Percentiles rank a stretch among this genome's conserved stretches.
phyloP scores from a whole-genome alignment of 1,284 basidiomycete species.

The Porodaedalea pini region DNA sequence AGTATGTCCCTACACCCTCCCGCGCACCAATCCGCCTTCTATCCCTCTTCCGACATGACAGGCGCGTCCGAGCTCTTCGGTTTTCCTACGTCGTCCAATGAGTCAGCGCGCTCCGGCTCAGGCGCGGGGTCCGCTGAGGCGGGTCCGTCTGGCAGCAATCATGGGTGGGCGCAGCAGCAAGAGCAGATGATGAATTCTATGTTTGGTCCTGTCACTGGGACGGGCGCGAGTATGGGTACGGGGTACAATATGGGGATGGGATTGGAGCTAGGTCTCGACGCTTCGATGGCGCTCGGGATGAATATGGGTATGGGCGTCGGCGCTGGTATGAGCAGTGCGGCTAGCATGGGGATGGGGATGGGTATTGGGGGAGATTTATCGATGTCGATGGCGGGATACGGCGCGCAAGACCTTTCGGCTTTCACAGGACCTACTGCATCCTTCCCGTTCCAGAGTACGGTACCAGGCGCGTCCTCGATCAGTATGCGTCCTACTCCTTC shows the following conservation, averaged over 20 bases:
- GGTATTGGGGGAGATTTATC: neutral
- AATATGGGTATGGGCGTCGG: neutral
- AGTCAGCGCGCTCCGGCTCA: neutral
- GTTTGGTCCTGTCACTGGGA: neutral
- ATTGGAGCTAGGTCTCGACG: neutral
- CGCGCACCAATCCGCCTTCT: neutral
- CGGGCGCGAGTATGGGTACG: neutral
- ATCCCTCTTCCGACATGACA: neutral
- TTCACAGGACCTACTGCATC: neutral
- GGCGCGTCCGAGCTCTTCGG: too few relatives aligned
- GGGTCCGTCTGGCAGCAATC: too few relatives aligned
- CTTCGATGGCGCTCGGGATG: neutral
- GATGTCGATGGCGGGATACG: neutral
- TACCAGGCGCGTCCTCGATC: neutral
- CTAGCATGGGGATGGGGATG: neutral
- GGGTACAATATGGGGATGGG: neutral
- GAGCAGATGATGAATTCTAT: conserved; percentile 3
- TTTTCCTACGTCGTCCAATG: neutral
- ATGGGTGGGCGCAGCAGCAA: neutral
- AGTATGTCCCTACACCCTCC: too few relatives aligned
- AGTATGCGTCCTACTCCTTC: neutral
- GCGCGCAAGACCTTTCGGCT: neutral
- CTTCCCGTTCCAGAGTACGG: neutral
- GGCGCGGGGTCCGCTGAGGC: neutral
- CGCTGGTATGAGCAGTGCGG: neutral